Base-by-base conservation (phyloP, 306 rosid species). In the Lablab purpureus region DNA sequence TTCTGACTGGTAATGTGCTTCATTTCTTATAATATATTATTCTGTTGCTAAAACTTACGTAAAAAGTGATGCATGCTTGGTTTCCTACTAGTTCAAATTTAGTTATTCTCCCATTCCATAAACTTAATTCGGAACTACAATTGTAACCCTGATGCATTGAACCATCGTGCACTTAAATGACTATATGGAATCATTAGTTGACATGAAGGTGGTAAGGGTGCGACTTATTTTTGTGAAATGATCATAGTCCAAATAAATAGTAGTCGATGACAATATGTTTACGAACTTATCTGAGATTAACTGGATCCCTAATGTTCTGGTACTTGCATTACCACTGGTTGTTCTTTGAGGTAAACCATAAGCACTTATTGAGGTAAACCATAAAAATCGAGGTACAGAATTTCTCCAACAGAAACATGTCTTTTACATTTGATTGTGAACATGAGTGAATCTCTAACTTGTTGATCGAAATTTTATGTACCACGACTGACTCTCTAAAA, bases 1-100 rank as follows among this genome's bases (percentile, higher is more conserved):
- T 66, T 64, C 43, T 74, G 22, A 54, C 50, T 18, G 18, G 58
- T 81, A 37, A 28, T 37, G 25, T 67, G 58, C 34, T 59, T 71
- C 43, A 23, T 45, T 50, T 58, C 32, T 58, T 69, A 17, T 21
- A 14, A 36, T 37, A 68, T 55, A 18, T 74, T 36, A 21, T 76
- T 30, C 19, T n/a, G 11, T n/a, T 32, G 30, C 36, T 50, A 51
- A 67, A 50, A 25, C 34, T 52, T 23, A 41, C 46, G 58, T 32
- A 17, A 32, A 46, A 19, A 30, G 22, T 13, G 37, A 17, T 75
- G 32, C 10, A 4, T 63, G 50, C 63, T 62, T 62, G 49, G 32
- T 21, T 63, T 12, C 71, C 60, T n/a, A 17, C 37, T 43, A 10
- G 47, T 11, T 7, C 56, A 75, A 19, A 28, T 37, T 32, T 32